A percentile compares a stretch with the other conserved stretches of the same genome.
phyloP scores from a whole-genome alignment of 1,284 basidiomycete species.

The Ceratobasidium sp. region DNA sequence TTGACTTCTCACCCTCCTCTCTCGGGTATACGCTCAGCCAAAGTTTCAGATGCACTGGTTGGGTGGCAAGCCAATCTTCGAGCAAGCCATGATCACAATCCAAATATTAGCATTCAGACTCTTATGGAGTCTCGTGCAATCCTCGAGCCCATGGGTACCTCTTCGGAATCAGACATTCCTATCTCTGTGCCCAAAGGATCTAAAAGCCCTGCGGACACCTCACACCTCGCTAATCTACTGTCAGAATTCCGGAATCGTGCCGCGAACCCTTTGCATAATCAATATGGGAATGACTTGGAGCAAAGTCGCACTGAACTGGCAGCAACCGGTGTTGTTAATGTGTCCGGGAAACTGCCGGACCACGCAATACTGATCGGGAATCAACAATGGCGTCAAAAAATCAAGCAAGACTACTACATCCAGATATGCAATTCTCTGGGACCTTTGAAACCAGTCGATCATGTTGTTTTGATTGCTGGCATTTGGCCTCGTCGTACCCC shows the following conservation, averaged over 20 bases:
- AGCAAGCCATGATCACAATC: no score
- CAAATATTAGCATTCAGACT: no score
- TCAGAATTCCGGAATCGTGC: background rate
- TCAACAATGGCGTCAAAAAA: background rate
- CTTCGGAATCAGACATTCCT: background rate
- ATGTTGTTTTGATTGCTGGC: background rate
- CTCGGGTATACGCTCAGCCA: background rate
- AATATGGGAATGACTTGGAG: background rate
- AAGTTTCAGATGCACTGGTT: background rate
- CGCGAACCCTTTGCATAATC: background rate
- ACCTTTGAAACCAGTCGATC: background rate
- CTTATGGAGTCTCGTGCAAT: background rate
- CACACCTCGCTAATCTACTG: background rate
- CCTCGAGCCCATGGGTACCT: background rate
- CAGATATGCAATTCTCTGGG: background rate
- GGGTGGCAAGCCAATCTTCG: no score
- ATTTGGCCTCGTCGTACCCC: slow-evolving; percentile 28
- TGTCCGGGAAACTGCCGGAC: background rate
- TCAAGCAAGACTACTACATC: no score
- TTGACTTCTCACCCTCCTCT: background rate
- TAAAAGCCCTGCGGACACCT: background rate
- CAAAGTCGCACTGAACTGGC: background rate
- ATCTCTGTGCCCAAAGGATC: background rate
- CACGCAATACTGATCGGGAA: background rate
- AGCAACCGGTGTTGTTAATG: no score